Evolutionary conservation across 345 rosid genomes (phyloP), one percentile per base, ranked within the genome.

Genomic region (Eucalyptus pauciflora): DNA sequence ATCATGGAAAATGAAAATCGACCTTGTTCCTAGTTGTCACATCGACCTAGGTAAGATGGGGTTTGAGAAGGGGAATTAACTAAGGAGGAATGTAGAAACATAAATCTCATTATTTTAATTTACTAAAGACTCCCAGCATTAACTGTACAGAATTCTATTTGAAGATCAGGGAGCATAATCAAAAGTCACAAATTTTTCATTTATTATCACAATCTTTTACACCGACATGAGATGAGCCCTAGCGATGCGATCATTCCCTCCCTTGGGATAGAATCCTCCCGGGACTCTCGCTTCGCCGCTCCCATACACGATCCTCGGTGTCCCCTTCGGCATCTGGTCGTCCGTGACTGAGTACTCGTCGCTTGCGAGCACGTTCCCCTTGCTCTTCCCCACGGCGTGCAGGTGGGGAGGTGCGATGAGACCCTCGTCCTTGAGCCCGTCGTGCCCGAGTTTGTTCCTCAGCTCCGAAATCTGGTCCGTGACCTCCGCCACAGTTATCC

Each of bases 261-360:
- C 98, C 33, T 91, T 90, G 20, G 97, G 97, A 52, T 88, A 95
- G 91, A 96, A 96, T 11, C 98, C 96, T 20, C 96, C 96, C 6
- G 94, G 93, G 37, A 87, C 58, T 67, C 86, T 88, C 48, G 93
- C 97, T 45, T 94, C 89, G 37, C 98, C 97, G 48, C 92, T 91
- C 69, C 97, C 97, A 88, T 95, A 94, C 18, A 95, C 96, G 86
- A 95, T 94, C 88, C 96, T 87, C 76, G 94, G 90, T 25, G 95
- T 93, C 93, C 95, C 94, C 49, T 94, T 89, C 3, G 98, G 94
- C 20, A 92, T 95, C 80, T 97, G 90, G 50, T 92, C 93, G 54
- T 87, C 95, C 2, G 95, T 87, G 20, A 92, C 45, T 1, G 95
- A 96, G 54, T 64, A 58, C 45, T 89, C 46, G 69, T 96, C 92